Evolutionary conservation across 345 rosid genomes (phyloP), one percentile per base, ranked within the genome.

Genomic region (Litchi chinensis): DNA sequence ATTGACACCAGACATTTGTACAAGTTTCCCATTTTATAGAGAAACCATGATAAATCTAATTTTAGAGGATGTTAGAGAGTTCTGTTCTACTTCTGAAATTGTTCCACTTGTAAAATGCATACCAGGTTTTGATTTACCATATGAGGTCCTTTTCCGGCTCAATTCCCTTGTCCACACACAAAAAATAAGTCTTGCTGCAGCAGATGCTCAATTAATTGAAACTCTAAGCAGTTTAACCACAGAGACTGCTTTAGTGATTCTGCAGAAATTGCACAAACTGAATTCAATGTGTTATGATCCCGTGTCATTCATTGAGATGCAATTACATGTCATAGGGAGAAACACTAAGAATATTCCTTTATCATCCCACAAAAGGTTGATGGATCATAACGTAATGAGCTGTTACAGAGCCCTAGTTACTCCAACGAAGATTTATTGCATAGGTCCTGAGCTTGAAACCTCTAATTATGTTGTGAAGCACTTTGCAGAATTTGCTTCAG

Each of bases 381-480:
- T 72, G 0, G 83, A 84, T 79, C 79, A 84, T 56, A 93, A 91
- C 79, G 79, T 89, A 63, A 91, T 93, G 98, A 87, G 86, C 74
- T 90, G 96, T 80, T 93, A 92, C 74, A 92, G 99, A 85, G 93
- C 93, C 40, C 86, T 90, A 26, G 80, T 93, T 67, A 93, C 98
- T 48, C 99, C 99, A 8, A 79, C 91, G 11, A 93, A 88, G 85
- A 90, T 95, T 76, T 95, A 93, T 81, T 93, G 97, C 78, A 71
- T 93, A 81, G 99, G 98, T 79, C 98, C 99, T 67, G 99, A 95
- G 89, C 91, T 93, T 78, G 98, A 93, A 83, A 79, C 87, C 67
- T 90, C 98, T 6, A 93, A 95, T 82, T 95, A 89, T 44, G 97
- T 95, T 40, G 92, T 95, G 43, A 95, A 88, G 82, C 73, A 92